Evolutionary conservation across 306 rosid genomes (phyloP), one percentile per base, ranked within the genome.

Genomic region (Sindora glabra): DNA sequence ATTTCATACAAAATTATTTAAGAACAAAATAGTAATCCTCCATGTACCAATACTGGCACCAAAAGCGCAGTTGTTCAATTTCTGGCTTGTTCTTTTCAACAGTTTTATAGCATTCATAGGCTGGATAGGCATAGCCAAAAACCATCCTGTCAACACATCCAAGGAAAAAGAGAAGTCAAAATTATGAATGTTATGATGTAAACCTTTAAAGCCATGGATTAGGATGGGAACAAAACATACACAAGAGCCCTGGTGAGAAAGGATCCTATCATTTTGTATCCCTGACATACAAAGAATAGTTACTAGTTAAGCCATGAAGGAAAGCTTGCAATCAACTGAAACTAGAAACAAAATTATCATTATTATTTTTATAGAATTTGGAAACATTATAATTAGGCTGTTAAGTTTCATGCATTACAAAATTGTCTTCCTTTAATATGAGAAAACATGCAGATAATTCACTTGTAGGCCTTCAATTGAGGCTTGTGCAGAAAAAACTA

Each of bases 71-170:
- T 17, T 94, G 89, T 48, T 82, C 94, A 23, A 94, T 86, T 71
- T 94, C 94, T 0, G 97, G 97, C 78, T 82, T 81, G 74, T 89
- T 94, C 78, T 61, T 82, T 72, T 94, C 97, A 15, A 89, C 97
- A 7, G 83, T 79, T 79, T 94, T 94, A 74, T 84, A 94, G 71
- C 99, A 94, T 83, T 89, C 99, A 32, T 94, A 94, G 13, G 99
- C 99, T 56, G 99, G 99, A 82, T 94, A 94, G 42, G 97, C 97
- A 89, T 89, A 94, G 29, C 99, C 99, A 75, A 94, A 81, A 62
- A 77, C 65, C 96, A 89, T 83, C 77, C 99, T 94, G 86, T 60
- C 74, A 74, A 62, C 41, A 64, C 58, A 68, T 23, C 17, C 44
- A 49, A 54, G n/a, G 2, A 18, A 29, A 60, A 49, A 68, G 11